Percentiles rank a stretch among this genome's conserved stretches.
Evolutionary conservation across 192 early-diverging fungal genomes (phyloP).

Genomic region (Geranomyces variabilis): DNA sequence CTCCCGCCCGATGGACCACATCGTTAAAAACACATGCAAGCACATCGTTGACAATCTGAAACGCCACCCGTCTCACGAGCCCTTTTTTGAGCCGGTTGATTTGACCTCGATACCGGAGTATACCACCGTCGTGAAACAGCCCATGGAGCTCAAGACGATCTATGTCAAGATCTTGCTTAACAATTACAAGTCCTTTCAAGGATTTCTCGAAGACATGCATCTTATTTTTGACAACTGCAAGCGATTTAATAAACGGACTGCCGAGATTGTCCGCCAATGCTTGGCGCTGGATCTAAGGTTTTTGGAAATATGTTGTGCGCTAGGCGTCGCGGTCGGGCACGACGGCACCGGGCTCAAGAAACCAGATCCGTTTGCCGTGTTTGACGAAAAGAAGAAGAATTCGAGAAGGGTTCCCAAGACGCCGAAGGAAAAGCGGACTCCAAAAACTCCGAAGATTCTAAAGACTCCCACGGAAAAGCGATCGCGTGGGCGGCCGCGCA

Average conservation of each 20-base stretch:
- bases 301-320: not conserved
- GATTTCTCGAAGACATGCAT: conserved; percentile 10
- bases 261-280: conserved; percentile 7
- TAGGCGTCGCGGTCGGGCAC: conserved; percentile 7
- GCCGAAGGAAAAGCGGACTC: no score
- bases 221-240: conserved; percentile 29
- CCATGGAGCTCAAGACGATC: conserved; percentile 20
- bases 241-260: conserved; percentile 1
- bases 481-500: no score
- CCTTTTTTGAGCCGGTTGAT: conserved; percentile 29
- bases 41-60: conserved; percentile 27
- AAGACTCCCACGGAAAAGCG: no score
- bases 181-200: conserved; percentile 14
- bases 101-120: not conserved
- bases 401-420: not conserved
- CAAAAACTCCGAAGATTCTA: no score
- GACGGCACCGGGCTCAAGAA: not conserved
- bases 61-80: conserved; percentile 21
- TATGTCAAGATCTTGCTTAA: conserved; percentile 19
- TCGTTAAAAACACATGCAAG: conserved; percentile 33
- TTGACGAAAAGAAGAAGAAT: not conserved
- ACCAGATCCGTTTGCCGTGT: not conserved
- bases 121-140: not conserved
- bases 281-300: conserved; percentile 11
- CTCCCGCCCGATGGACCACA: not conserved